Base-by-base conservation (phyloP, 495 filamentous ascomycete genomes). In the Annulohypoxylon moriforme region DNA sequence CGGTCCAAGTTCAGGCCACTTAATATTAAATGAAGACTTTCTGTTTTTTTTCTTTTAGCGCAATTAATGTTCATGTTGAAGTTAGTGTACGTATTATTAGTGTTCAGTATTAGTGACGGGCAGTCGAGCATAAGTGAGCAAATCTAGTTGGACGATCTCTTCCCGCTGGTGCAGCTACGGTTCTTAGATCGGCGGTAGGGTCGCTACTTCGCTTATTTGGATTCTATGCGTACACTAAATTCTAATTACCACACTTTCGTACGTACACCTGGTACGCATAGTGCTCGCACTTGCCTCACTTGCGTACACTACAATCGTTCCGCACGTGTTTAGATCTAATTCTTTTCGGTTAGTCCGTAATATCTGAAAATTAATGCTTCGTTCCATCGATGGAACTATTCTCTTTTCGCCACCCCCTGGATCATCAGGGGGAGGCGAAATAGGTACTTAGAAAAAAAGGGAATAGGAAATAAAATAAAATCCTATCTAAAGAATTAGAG, bases 341-440 rank as follows among this genome's bases (percentile, higher is more conserved):
- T 58, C 4, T 8, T 53, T 59, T 59, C 20, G 46, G 47, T 46
- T 68, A 58, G 61, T 56, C 55, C 42, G 46, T 53, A 38, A 27
- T 24, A 46, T 53, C 6, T 56, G 49, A 66, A 25, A 55, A 57
- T 72, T 29, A 46, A 60, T 58, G 40, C 61, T 64, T 64, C 27
- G 14, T 64, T 5, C 34, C 47, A 29, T 38, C 22, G 47, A 29
- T 29, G 22, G 24, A 52, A 52, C 13, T 64, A n/a, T 46, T 66
- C 11, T 52, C 57, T 61, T 50, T 76, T 77, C 38, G 75, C 75
- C 75, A 76, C 75, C 73, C 68, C 73, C 75, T 77, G 70, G 73
- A 77, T 77, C 73, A 68, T 69, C 75, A 76, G 75, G 75, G 75
- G 70, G 73, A 73, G 73, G 73, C 75, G 49, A 77, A 71, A 72